These are phyloP conservation scores for Pulveroboletus sp. DNA, from an alignment of 768 basidiomycete species.

Conservation along the genomic window DNA sequence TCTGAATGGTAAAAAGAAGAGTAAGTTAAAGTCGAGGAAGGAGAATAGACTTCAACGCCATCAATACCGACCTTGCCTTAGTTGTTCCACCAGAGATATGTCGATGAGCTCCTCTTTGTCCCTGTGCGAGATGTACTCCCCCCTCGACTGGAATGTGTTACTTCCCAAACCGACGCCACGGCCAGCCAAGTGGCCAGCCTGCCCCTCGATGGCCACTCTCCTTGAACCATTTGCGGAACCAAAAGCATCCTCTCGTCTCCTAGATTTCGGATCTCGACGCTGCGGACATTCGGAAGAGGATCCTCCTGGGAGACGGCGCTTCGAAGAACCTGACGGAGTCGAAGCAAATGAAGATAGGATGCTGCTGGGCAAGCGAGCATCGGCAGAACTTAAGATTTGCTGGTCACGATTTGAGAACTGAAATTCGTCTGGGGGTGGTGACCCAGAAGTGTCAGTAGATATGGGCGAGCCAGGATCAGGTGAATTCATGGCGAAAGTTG, in stretches of 20 bases:
- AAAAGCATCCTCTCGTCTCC: slow-evolving; percentile 43
- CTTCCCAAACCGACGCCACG: slow-evolving; percentile 9
- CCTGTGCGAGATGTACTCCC: slow-evolving; percentile 39
- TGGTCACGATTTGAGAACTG: slow-evolving; percentile 28
- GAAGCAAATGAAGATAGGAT: slow-evolving; percentile 18
- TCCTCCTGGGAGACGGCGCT: slow-evolving; percentile 50
- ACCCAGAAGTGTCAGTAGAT: slow-evolving; percentile 35
- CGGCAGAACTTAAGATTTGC: slow-evolving; percentile 16
- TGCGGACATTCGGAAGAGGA: slow-evolving; percentile 39
- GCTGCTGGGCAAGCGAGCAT: slow-evolving; percentile 18
- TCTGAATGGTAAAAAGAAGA: slow-evolving; percentile 29
- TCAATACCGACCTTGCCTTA: slow-evolving; percentile 46
- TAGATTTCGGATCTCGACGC: slow-evolving; percentile 46
- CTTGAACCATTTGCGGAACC: slow-evolving; percentile 17
- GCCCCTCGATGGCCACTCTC: slow-evolving; percentile 22
- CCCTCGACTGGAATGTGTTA: slow-evolving; percentile 25
- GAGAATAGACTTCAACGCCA: background rate
- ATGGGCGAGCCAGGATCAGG: slow-evolving; percentile 35
- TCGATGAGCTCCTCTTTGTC: slow-evolving; percentile 58
- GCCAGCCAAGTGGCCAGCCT: slow-evolving; percentile 10
- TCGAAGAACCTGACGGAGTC: slow-evolving; percentile 34
- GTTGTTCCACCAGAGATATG: slow-evolving; percentile 42
- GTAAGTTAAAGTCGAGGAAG: background rate
- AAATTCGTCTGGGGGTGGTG: slow-evolving; percentile 34
- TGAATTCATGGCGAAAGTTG: slow-evolving; percentile 30